Evolutionary conservation across 2,329 filamentous ascomycete species (phyloP).

Genomic region (Pseudonectria foliicola): DNA sequence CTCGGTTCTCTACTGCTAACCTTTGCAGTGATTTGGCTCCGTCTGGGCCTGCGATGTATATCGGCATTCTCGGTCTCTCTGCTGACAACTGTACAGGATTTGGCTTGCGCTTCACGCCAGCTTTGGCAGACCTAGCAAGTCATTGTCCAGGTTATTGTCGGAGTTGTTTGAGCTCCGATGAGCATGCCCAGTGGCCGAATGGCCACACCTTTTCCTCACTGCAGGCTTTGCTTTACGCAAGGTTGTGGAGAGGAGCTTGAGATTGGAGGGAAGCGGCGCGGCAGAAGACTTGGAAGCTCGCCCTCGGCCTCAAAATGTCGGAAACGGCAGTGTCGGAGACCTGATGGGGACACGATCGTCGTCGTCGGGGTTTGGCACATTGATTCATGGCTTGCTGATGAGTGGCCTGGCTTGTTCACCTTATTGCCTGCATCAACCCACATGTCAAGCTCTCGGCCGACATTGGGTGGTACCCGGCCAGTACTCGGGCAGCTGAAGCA

Average conservation of each 20-base stretch:
- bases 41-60: conserved; percentile 8
- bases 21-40: conserved; percentile 21
- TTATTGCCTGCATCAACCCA: too few species aligned
- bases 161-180: conserved; percentile 1
- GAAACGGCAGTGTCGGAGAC: too few species aligned
- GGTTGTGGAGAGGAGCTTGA: conserved; percentile 41
- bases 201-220: conserved; percentile 44
- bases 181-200: conserved; percentile 6
- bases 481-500: too few species aligned
- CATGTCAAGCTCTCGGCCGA: too few species aligned
- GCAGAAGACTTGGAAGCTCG: conserved; percentile 6
- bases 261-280: too few species aligned
- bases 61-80: conserved; percentile 1
- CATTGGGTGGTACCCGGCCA: too few species aligned
- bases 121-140: too few species aligned
- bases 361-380: too few species aligned
- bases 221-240: conserved; percentile 37
- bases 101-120: not conserved
- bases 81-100: not conserved
- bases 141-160: too few species aligned
- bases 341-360: too few species aligned
- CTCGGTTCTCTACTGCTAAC: conserved; percentile 20
- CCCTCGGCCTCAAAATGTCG: conserved; percentile 2
- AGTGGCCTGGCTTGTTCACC: too few species aligned
- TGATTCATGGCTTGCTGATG: too few species aligned